Evolutionary conservation across 1,139 yeast species (phyloP).

Genomic region (Lodderomyces elongisporus): DNA sequence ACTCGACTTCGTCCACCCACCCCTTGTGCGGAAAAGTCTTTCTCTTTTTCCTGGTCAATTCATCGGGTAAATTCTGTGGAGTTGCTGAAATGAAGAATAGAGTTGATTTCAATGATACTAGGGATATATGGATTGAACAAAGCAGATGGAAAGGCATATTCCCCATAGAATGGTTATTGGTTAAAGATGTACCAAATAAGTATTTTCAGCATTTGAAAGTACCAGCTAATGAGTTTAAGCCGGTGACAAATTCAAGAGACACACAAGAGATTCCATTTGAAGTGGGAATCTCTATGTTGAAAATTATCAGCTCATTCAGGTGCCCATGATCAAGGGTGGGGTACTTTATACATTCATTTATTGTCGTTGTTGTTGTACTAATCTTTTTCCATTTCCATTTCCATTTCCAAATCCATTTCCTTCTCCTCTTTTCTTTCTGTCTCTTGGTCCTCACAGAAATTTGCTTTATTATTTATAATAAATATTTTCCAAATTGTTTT

Average conservation of each 20-base stretch:
- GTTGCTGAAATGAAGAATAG: constrained; percentile 51
- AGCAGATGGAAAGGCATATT: constrained; percentile 50
- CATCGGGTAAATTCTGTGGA: constrained; percentile 58
- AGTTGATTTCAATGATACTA: constrained; percentile 30
- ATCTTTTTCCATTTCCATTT: too few relatives aligned
- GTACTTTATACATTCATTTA: too few relatives aligned
- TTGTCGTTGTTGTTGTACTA: too few relatives aligned
- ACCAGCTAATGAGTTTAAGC: constrained; percentile 44
- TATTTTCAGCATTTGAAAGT: constrained; percentile 40
- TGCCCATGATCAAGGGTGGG: constrained; percentile 4
- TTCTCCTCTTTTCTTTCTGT: too few relatives aligned
- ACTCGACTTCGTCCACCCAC: constrained; percentile 7
- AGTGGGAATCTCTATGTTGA: constrained; percentile 45
- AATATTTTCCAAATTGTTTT: too few relatives aligned
- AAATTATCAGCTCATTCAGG: constrained; percentile 33
- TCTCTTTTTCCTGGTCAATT: constrained; percentile 54
- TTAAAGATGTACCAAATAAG: constrained; percentile 48
- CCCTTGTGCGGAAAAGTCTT: constrained; percentile 15
- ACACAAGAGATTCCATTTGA: constrained; percentile 48
- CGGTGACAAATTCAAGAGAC: constrained; percentile 57
- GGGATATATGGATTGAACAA: constrained; percentile 46
- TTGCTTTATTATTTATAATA: too few relatives aligned
- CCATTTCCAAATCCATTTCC: too few relatives aligned
- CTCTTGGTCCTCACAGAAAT: too few relatives aligned
- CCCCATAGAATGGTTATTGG: constrained; percentile 47